phyloP scores from a whole-genome alignment of 176 grass and related monocot species.

The Oryza brachyantha region DNA sequence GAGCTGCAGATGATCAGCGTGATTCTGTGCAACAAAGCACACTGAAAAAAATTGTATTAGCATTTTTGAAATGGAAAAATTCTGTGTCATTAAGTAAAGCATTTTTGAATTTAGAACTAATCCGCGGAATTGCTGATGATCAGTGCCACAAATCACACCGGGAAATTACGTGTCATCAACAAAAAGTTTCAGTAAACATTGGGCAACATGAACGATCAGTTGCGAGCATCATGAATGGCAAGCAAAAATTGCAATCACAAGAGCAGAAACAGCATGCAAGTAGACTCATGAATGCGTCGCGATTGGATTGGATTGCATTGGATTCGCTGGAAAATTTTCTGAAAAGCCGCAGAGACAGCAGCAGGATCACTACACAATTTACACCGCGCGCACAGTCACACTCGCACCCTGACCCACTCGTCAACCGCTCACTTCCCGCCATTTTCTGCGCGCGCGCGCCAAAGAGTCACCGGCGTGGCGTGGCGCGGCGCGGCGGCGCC shows the following conservation, averaged over 20 bases:
- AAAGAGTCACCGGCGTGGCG: constrained; percentile 17
- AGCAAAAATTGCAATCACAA: no score
- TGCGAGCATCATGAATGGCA: not conserved
- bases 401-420: no score
- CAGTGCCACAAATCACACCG: no score
- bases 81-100: not conserved
- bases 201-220: not conserved
- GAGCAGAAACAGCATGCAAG: not conserved
- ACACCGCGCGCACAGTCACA: not conserved
- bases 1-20: not conserved
- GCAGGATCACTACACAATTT: not conserved
- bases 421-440: not conserved
- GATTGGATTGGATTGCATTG: not conserved
- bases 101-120: no score
- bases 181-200: no score
- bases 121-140: no score
- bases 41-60: not conserved
- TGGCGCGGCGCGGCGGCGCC: not conserved
- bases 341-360: not conserved
- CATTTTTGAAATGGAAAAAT: not conserved
- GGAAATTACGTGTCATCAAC: no score
- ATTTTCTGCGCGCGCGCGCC: not conserved
- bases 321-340: not conserved
- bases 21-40: not conserved
- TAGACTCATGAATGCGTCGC: not conserved